Conservation (phyloP, 2,329 filamentous ascomycete species). For the Xylariaceae sp. region DNA sequence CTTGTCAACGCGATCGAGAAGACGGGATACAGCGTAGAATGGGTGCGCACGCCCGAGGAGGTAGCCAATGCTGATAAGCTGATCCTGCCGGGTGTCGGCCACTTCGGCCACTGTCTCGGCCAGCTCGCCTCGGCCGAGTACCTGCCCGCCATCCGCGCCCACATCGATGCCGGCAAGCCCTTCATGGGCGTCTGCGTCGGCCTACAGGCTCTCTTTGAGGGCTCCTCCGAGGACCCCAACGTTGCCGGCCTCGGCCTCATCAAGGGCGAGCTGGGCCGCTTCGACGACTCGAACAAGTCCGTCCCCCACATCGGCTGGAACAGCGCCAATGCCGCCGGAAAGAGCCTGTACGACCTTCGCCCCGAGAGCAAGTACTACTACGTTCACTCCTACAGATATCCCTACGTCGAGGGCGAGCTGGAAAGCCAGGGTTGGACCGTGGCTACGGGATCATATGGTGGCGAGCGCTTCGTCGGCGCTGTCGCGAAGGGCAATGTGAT, state of each 20-base stretch:
- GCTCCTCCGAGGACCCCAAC: constrained; percentile 70
- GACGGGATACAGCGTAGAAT: constrained; percentile 86
- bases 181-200: constrained; percentile 99
- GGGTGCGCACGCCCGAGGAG: constrained; percentile 81
- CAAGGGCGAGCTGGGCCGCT: constrained; percentile 64
- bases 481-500: constrained; percentile 80
- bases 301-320: constrained; percentile 99
- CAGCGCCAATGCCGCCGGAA: constrained; percentile 62
- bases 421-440: constrained; percentile 84
- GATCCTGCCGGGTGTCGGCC: constrained; percentile 91
- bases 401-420: constrained; percentile 66
- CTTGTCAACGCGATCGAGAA: constrained; percentile 97
- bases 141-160: constrained; percentile 71
- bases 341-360: constrained; percentile 67
- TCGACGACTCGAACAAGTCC: constrained; percentile 71
- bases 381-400: constrained; percentile 87
- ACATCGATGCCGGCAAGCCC: constrained; percentile 87
- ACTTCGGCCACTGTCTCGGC: constrained; percentile 92
- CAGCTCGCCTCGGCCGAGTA: constrained; percentile 80
- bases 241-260: constrained; percentile 73
- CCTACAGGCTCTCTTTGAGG: constrained; percentile 81
- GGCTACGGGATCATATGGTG: constrained; percentile 83
- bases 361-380: constrained; percentile 96
- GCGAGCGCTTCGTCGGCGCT: constrained; percentile 86
- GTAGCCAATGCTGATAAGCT: constrained; percentile 84